These are phyloP conservation scores for Mycena indigotica DNA, from an alignment of 768 basidiomycete genomes.

Conservation along the genomic window DNA sequence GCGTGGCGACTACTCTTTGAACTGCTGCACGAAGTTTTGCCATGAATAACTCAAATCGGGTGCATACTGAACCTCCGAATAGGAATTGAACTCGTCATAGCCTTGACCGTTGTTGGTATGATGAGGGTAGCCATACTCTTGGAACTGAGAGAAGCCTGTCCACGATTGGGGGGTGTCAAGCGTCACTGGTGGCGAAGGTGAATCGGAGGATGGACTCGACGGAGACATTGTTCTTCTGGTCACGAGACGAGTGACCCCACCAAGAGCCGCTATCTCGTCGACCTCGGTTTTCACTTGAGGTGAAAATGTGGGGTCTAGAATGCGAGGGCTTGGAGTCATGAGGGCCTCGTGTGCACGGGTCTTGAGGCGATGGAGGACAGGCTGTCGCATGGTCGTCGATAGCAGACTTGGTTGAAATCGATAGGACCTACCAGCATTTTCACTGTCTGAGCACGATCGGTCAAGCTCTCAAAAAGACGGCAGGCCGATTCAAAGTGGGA, in stretches of 20 bases:
- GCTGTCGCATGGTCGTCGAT: too few relatives aligned
- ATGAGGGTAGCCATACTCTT: constrained; percentile 23
- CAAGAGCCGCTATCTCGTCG: constrained; percentile 61
- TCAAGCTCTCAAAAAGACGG: constrained; percentile 57
- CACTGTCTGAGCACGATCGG: constrained; percentile 52
- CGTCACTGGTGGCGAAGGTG: constrained; percentile 39
- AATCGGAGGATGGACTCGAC: constrained; percentile 48
- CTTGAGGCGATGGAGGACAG: constrained; percentile 60
- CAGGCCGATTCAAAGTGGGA: constrained; percentile 66
- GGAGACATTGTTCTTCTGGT: constrained; percentile 51
- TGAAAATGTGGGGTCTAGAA: constrained; percentile 27
- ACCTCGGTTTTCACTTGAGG: constrained; percentile 58
- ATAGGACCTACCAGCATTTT: constrained; percentile 58
- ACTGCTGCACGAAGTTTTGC: constrained; percentile 52
- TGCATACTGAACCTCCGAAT: constrained; percentile 14
- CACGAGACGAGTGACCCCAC: constrained; percentile 66
- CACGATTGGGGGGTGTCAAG: constrained; percentile 19
- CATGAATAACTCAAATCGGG: constrained; percentile 46
- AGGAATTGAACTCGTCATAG: constrained; percentile 25
- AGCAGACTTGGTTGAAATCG: too few relatives aligned
- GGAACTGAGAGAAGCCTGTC: constrained; percentile 21
- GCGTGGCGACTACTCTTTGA: constrained; percentile 28
- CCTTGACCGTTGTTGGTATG: constrained; percentile 22
- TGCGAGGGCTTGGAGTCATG: constrained; percentile 28
- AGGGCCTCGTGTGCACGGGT: constrained; percentile 53